Evolutionary conservation across 139 green algal species (phyloP).

Genomic region (Picochlorum sp.): DNA sequence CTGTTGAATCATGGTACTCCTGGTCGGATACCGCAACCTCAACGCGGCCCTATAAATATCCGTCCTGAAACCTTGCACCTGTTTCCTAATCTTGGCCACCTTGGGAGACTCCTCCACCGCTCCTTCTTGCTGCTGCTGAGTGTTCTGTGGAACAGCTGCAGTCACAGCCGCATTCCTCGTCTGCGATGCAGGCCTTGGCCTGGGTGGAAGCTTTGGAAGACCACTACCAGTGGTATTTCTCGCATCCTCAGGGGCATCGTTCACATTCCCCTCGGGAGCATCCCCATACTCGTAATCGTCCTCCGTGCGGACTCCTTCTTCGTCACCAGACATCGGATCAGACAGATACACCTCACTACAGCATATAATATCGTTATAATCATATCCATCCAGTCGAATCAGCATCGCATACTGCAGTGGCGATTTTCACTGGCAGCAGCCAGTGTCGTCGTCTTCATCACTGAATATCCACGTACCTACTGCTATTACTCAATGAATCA

Average conservation of each 20-base stretch:
- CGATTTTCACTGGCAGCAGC: too few species aligned
- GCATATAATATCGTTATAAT: too few species aligned
- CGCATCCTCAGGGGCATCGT: conserved; percentile 3
- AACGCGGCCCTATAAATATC: conserved; percentile 25
- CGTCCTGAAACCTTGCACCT: conserved; percentile 27
- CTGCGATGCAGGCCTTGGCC: background rate
- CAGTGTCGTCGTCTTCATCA: too few species aligned
- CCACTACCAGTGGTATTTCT: background rate
- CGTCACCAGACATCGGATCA: conserved; percentile 12
- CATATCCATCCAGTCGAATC: too few species aligned
- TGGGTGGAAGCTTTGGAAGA: conserved; percentile 13
- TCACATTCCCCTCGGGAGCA: background rate
- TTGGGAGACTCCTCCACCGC: conserved; percentile 8
- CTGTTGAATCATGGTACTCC: conserved; percentile 18
- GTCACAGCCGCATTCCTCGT: background rate
- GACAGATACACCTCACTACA: conserved; percentile 25
- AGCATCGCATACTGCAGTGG: too few species aligned
- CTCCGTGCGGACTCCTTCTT: conserved; percentile 21
- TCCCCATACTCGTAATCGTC: conserved; percentile 30
- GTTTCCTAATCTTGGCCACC: conserved; percentile 10
- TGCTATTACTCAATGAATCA: too few species aligned
- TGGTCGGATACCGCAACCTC: conserved; percentile 20
- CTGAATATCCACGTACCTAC: too few species aligned
- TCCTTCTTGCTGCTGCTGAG: background rate
- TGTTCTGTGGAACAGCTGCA: conserved; percentile 1